Base-by-base conservation (phyloP, 2,329 filamentous ascomycete genomes). In the Tolypocladium amazonense region DNA sequence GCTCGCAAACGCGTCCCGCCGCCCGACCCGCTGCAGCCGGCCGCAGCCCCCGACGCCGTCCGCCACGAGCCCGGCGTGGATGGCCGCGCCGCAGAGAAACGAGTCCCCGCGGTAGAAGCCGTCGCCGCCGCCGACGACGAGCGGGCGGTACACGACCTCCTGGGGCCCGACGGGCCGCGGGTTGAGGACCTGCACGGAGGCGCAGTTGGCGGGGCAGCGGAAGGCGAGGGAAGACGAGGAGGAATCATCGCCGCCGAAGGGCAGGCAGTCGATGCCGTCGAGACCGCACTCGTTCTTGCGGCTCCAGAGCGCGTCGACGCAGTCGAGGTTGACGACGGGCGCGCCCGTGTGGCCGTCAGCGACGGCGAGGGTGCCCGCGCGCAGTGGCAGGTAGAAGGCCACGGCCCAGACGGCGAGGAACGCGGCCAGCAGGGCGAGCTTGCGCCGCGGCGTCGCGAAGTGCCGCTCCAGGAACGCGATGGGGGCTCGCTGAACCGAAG, bases 21-120 rank as follows among this genome's bases (percentile, higher is more conserved):
- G 81, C 33, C 92, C 92, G 30, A 89, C 80, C 39, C 94, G 79
- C 58, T 84, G 81, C 38, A 94, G 82, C 3, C 95, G 89, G 60
- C 92, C 92, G 66, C 92, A 96, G 1, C 92, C 92, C 39, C 92
- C 92, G 37, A 82, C 77, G 0, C 78, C 74, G 67, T 92, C 84
- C 39, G 82, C 84, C 61, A 95, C 84, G 66, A 92, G 79, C n/a
- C 91, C 92, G 0, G 90, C 86, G 69, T 96, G 92, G 56, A 96
- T 89, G 37, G 91, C 92, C 15, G 92, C 82, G 61, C 86, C 87
- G 70, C 92, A 96, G 58, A 96, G 87, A 74, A 90, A 95, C 18
- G 90, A 95, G 73, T 96, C 92, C 11, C 89, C 91, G 25, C 94
- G 88, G 71, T 97, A 97, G 56, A 74, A 72, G 5, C 77, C 72